A percentile compares a stretch with the other conserved stretches of the same genome.
Conservation (phyloP, 2,329 filamentous ascomycete genomes). For the Monosporascus sp. region DNA sequence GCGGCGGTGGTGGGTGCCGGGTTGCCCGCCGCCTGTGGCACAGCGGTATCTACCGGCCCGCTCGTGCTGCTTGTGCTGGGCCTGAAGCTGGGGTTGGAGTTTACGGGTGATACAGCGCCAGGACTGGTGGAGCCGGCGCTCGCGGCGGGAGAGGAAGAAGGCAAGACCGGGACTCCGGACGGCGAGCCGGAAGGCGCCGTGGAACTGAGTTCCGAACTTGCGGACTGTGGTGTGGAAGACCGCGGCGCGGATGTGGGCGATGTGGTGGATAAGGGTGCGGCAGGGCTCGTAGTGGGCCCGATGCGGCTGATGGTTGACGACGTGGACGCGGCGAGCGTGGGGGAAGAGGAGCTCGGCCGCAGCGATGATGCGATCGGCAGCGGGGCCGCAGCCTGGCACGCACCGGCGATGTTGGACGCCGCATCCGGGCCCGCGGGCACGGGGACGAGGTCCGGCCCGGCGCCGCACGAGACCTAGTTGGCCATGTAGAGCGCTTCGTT, state of each 20-base stretch:
- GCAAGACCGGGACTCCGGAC: too few species aligned
- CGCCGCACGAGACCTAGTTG: constrained; percentile 20
- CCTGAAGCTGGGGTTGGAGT: too few species aligned
- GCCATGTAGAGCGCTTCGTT: constrained; percentile 26
- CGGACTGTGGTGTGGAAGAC: not conserved
- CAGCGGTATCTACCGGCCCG: not conserved
- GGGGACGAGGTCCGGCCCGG: constrained; percentile 18
- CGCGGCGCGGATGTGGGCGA: not conserved
- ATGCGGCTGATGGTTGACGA: not conserved
- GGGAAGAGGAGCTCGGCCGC: too few species aligned
- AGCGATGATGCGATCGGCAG: not conserved
- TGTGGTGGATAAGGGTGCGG: not conserved
- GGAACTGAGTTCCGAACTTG: too few species aligned
- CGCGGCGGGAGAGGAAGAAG: too few species aligned
- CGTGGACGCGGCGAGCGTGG: not conserved
- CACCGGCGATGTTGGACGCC: constrained; percentile 19
- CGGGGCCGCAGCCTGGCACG: constrained; percentile 9
- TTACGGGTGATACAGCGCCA: too few species aligned
- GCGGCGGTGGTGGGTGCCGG: constrained; percentile 1
- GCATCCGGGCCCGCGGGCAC: constrained; percentile 22
- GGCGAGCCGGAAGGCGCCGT: too few species aligned
- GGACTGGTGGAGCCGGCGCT: too few species aligned
- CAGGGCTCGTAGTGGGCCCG: not conserved
- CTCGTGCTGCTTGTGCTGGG: too few species aligned
- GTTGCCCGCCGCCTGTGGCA: not conserved